phyloP scores from a whole-genome alignment of 2,329 filamentous ascomycete genomes.

The Cordyceps cateniannulata region DNA sequence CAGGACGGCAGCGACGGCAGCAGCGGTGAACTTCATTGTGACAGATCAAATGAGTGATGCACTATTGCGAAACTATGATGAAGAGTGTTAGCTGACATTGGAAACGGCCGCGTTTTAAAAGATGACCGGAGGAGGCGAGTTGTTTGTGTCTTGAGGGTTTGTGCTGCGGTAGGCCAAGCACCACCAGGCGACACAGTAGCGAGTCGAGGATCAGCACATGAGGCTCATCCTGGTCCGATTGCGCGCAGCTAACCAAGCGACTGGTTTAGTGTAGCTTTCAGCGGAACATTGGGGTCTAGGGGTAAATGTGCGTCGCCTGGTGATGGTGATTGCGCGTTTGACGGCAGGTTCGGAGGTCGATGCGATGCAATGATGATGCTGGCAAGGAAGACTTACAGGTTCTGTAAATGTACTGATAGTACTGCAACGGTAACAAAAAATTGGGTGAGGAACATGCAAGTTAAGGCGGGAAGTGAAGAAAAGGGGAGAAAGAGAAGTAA shows the following conservation, averaged over 20 bases:
- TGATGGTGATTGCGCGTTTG: neutral
- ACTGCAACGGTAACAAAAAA: neutral
- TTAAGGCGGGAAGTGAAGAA: neutral
- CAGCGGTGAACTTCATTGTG: slow-evolving; percentile 32
- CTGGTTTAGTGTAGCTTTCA: neutral
- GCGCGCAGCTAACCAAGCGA: too few relatives aligned
- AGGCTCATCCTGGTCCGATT: neutral
- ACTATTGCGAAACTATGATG: neutral
- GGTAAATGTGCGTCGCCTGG: neutral
- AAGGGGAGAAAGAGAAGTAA: neutral
- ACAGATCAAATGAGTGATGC: slow-evolving; percentile 3
- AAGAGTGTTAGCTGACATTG: neutral
- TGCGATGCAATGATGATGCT: neutral
- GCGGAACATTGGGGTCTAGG: neutral
- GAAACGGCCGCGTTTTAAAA: neutral
- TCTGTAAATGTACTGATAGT: neutral
- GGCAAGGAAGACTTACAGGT: neutral
- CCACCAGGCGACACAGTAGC: neutral
- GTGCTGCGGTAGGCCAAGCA: neutral
- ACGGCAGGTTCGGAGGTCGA: neutral
- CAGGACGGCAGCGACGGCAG: slow-evolving; percentile 18
- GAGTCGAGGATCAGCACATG: neutral
- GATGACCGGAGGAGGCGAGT: neutral
- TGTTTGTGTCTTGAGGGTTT: neutral
- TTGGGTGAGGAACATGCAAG: neutral